These are phyloP conservation scores for Diaporthe destruens DNA, from an alignment of 2,329 filamentous ascomycete genomes.

Conservation along the genomic window DNA sequence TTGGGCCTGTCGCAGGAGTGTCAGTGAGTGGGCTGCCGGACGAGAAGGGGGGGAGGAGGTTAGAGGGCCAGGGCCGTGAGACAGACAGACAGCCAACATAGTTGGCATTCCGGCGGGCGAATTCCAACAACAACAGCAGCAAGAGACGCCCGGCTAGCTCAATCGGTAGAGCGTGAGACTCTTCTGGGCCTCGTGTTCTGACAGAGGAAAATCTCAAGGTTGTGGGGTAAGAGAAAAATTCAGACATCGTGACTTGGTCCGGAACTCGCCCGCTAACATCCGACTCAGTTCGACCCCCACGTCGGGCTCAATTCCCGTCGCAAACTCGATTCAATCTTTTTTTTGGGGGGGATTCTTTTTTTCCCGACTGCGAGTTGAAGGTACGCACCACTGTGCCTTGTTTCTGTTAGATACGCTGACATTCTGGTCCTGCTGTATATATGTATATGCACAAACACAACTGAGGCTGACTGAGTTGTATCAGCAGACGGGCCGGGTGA, in stretches of 20 bases:
- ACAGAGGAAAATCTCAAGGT: constrained; percentile 31
- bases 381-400: too few relatives aligned
- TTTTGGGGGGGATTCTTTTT: constrained; percentile 18
- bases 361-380: background rate
- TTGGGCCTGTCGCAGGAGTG: background rate
- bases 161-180: constrained; percentile 82
- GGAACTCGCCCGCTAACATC: constrained; percentile 13
- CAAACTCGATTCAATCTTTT: constrained; percentile 30
- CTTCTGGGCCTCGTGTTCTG: constrained; percentile 55
- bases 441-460: background rate
- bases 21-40: background rate
- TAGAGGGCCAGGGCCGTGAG: too few relatives aligned
- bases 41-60: background rate
- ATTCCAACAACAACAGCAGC: constrained; percentile 17
- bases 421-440: background rate
- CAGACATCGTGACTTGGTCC: background rate
- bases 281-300: constrained; percentile 45
- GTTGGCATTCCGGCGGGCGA: too few relatives aligned
- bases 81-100: background rate
- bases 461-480: background rate
- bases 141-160: constrained; percentile 68
- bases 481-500: background rate
- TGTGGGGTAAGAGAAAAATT: constrained; percentile 34
- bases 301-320: constrained; percentile 46
- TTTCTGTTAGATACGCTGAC: too few relatives aligned